Evolutionary conservation across 176 grass and related monocot genomes (phyloP), one percentile per base, ranked within the genome.

Genomic region (Elaeis guineensis): DNA sequence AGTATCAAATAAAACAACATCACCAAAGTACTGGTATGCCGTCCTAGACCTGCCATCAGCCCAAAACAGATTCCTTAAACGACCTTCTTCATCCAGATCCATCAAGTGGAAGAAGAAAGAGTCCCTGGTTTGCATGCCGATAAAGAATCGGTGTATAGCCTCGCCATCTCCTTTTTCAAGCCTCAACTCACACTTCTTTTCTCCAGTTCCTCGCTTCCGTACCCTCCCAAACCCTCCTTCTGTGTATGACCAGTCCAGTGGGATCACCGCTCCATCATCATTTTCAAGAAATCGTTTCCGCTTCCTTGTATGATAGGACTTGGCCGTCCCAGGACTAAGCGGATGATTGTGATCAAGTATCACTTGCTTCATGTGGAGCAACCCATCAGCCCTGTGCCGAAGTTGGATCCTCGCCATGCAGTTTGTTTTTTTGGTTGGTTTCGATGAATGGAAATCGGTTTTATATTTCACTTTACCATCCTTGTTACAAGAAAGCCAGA

Each of bases 11-110:
- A 44, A 57, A 50, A 71, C 20, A 44, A 71, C 68, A 52, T 71
- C 68, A 16, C 68, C 56, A 71, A 71, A 71, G 23, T 71, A 71
- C 19, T 71, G 68, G 51, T 60, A 71, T 61, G 56, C 39, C 11
- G 55, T 59, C 22, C 57, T 51, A 50, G 30, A 60, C 56, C 68
- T 71, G 21, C 56, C 68, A 28, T 71, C 68, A 26, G 68, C 55
- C 68, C 68, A 71, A 49, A 71, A 71, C 9, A 71, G 24, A 24
- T 60, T 71, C 32, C 44, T 61, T 11, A 71, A 61, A 48, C 55
- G 32, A 52, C 68, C 68, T 59, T 71, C 54, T 25, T 59, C 57
- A 60, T 71, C 57, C 56, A 57, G 26, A 59, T 71, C 68, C 57
- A 71, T 56, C 39, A 30, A 60, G 19, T 71, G 56, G 59, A 71